Conservation (phyloP, 768 basidiomycete genomes). For the Psilocybe subaeruginosa region DNA sequence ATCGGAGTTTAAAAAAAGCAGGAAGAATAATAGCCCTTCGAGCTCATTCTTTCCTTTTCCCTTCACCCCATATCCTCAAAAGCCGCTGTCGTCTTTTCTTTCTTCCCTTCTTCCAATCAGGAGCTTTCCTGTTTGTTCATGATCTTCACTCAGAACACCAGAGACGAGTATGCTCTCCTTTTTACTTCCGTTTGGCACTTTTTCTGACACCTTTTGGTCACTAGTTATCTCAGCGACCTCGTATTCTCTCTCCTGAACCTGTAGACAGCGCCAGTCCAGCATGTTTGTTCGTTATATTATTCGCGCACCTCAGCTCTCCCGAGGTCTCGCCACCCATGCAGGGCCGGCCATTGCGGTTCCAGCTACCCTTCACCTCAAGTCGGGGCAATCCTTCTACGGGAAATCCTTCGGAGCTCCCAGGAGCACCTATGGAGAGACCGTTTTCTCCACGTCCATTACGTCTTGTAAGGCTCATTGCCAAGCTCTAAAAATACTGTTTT, state of each 20-base stretch:
- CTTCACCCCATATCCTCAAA: conserved; percentile 12
- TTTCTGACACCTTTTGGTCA: background rate
- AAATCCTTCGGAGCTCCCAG: conserved; percentile 86
- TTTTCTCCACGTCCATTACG: conserved; percentile 98
- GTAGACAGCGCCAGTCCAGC: conserved; percentile 27
- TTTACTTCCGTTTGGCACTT: conserved; percentile 1
- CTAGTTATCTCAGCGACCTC: conserved; percentile 88
- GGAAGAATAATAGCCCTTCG: background rate
- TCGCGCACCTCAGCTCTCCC: conserved; percentile 50
- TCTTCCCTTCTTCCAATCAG: conserved; percentile 18
- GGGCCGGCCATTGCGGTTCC: conserved; percentile 54
- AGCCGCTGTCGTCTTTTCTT: conserved; percentile 10
- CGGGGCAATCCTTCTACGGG: conserved; percentile 91
- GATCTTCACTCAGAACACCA: conserved; percentile 85
- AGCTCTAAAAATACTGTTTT: conserved; percentile 4
- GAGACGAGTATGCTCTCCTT: conserved; percentile 73
- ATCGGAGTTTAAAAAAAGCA: conserved; percentile 19
- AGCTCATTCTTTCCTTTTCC: conserved; percentile 10
- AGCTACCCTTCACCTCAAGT: conserved; percentile 89
- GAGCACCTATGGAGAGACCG: conserved; percentile 94
- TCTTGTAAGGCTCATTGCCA: conserved; percentile 66
- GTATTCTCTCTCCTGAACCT: conserved; percentile 73
- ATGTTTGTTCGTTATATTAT: conserved; percentile 65
- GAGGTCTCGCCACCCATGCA: conserved; percentile 72
- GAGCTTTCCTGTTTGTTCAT: conserved; percentile 47